These are phyloP conservation scores for Bothia castanella DNA, from an alignment of 1,284 basidiomycete genomes.

Conservation along the genomic window DNA sequence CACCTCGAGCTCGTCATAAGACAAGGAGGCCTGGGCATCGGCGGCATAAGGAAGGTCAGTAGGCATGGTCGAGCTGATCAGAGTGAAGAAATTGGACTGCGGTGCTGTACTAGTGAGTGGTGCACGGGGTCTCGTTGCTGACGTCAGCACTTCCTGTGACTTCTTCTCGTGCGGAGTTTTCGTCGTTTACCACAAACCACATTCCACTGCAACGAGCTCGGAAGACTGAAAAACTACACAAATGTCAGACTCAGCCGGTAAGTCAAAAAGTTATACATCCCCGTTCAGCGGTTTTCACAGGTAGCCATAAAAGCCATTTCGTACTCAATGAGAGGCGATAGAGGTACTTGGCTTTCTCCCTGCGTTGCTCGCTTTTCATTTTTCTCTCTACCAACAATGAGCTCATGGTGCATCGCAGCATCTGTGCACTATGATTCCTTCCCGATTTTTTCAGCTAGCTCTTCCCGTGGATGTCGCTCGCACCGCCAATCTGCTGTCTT, in stretches of 20 bases:
- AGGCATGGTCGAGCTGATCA: slow-evolving; percentile 42
- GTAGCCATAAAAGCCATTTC: slow-evolving; percentile 28
- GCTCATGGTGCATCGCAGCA: slow-evolving; percentile 62
- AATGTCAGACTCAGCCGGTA: slow-evolving; percentile 43
- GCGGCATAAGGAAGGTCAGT: slow-evolving; percentile 95
- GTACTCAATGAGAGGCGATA: slow-evolving; percentile 32
- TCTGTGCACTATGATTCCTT: slow-evolving; percentile 54
- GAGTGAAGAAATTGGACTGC: slow-evolving; percentile 10
- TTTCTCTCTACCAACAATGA: slow-evolving; percentile 30
- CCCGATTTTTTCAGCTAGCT: slow-evolving; percentile 58
- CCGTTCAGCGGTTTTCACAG: slow-evolving; percentile 27
- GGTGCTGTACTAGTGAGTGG: not conserved
- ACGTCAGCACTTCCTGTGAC: slow-evolving; percentile 24
- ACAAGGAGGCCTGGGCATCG: slow-evolving; percentile 86
- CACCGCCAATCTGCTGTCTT: slow-evolving; percentile 36
- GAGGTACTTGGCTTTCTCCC: slow-evolving; percentile 35
- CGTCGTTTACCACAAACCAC: slow-evolving; percentile 28
- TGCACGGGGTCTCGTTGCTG: slow-evolving; percentile 27
- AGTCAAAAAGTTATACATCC: slow-evolving; percentile 18
- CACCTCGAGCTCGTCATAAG: slow-evolving; percentile 88
- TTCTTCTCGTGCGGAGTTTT: slow-evolving; percentile 20
- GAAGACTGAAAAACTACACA: slow-evolving; percentile 24
- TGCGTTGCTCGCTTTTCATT: slow-evolving; percentile 22
- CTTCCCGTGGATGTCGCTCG: slow-evolving; percentile 36
- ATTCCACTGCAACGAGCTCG: slow-evolving; percentile 4